Evolutionary conservation across 1,139 yeast genomes (phyloP).

Genomic region (Candida labiduridarum): DNA sequence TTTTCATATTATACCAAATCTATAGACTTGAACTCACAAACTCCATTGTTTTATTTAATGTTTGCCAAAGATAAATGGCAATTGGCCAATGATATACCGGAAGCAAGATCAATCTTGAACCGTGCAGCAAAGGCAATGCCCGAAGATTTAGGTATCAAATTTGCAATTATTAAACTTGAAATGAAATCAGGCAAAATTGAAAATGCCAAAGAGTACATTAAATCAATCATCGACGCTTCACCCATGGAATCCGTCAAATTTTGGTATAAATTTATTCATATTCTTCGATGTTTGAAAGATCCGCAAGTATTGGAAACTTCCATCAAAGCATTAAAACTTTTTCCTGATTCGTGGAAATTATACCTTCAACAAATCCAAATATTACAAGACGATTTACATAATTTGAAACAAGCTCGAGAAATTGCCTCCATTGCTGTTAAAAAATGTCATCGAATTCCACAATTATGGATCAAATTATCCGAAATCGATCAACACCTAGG

Average conservation of each 20-base stretch:
- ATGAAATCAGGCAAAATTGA: conserved; percentile 37
- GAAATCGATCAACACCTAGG: conserved; percentile 47
- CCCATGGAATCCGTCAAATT: conserved; percentile 46
- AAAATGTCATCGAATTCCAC: conserved; percentile 41
- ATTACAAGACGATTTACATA: conserved; percentile 28
- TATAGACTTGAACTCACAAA: conserved; percentile 47
- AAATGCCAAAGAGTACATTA: conserved; percentile 45
- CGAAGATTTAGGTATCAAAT: conserved; percentile 60
- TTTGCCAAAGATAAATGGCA: conserved; percentile 73
- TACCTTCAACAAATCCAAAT: conserved; percentile 65
- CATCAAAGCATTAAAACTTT: conserved; percentile 47
- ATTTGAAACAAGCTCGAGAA: conserved; percentile 47
- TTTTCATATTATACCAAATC: conserved; percentile 56
- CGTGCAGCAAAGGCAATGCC: conserved; percentile 23
- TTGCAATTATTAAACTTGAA: conserved; percentile 71
- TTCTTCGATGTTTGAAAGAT: conserved; percentile 42
- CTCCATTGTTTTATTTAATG: conserved; percentile 60
- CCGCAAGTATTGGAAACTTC: conserved; percentile 38
- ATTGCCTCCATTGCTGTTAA: conserved; percentile 53
- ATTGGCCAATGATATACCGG: conserved; percentile 43
- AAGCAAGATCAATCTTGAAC: conserved; percentile 50
- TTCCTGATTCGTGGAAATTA: conserved; percentile 52
- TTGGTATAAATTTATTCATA: conserved; percentile 66
- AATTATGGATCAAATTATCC: conserved; percentile 63
- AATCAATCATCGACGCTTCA: conserved; percentile 20